A percentile compares a stretch with the other conserved stretches of the same genome.
Evolutionary conservation across 2,329 filamentous ascomycete genomes (phyloP).

Genomic region (Escovopsis weberi): DNA sequence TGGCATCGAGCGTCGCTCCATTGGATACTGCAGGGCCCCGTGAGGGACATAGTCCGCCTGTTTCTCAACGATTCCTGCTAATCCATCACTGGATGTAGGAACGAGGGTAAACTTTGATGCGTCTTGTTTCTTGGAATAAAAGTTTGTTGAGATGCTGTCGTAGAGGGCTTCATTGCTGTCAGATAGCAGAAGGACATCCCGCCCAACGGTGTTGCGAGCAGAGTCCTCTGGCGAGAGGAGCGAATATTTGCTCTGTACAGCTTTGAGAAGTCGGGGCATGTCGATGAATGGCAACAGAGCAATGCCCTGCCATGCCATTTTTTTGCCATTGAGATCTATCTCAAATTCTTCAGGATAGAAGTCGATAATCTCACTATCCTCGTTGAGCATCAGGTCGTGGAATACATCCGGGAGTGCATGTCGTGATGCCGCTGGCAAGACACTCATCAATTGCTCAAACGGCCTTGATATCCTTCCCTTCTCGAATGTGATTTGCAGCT

Average conservation of each 20-base stretch:
- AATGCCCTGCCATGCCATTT: conserved; percentile 95
- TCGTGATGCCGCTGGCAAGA: conserved; percentile 82
- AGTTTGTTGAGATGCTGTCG: conserved; percentile 65
- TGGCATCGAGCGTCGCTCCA: conserved; percentile 57
- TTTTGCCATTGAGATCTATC: conserved; percentile 92
- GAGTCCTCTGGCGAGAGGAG: conserved; percentile 62
- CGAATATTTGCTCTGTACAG: conserved; percentile 72
- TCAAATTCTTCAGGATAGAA: conserved; percentile 95
- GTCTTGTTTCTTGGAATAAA: conserved; percentile 82
- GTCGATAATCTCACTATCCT: conserved; percentile 84
- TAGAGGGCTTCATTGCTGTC: conserved; percentile 69
- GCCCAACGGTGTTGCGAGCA: conserved; percentile 64
- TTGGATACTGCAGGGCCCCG: conserved; percentile 62
- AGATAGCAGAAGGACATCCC: conserved; percentile 71
- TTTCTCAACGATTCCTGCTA: conserved; percentile 70
- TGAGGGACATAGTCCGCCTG: conserved; percentile 76
- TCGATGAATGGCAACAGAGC: conserved; percentile 93
- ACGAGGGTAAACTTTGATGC: conserved; percentile 56
- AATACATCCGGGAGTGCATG: conserved; percentile 83
- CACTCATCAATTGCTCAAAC: conserved; percentile 97
- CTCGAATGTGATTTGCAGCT: conserved; percentile 68
- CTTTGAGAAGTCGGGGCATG: conserved; percentile 67
- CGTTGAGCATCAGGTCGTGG: conserved; percentile 76
- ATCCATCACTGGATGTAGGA: conserved; percentile 57
- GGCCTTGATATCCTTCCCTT: conserved; percentile 77